Evolutionary conservation across 305 asterid genomes (phyloP), one percentile per base, ranked within the genome.

Genomic region (Nicotiana rustica): DNA sequence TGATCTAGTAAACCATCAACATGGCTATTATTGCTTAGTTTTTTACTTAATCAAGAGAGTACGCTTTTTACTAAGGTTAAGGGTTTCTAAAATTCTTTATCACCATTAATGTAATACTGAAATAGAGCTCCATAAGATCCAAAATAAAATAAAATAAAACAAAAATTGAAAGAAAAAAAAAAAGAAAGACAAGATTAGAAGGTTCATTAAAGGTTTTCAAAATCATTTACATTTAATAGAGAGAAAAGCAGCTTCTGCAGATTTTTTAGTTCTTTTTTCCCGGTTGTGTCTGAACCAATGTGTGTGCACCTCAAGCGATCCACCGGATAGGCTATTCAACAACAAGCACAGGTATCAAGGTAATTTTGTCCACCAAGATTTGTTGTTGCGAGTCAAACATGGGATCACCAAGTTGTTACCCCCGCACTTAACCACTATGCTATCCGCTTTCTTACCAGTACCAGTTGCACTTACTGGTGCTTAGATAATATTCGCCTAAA

Each of bases 181-280:
- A 35, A 35, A 35, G 1, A 35, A 2, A 18, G 31, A 3, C 13
- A 29, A 18, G 9, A 18, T 18, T 21, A 60, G 19, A n/a, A 60
- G 25, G 25, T 60, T 18, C 66, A 60, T 4, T 60, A 6, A 12
- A 60, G 5, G 29, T 60, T 18, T 4, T 60, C 38, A 60, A 25
- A 60, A 60, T 25, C 25, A 67, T 67, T 35, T 17, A 35, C 9
- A 25, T 15, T 67, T 49, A 67, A 67, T 33, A 33, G 25, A 49
- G 25, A 1, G 7, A 13, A 67, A 31, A 31, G 52, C 52, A 67
- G 29, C 49, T 67, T 67, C 21, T 1, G 75, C 52, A 67, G 52
- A 67, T 67, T 67, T 67, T 33, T 67, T 49, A 67, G 75, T 35
- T 67, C 56, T 47, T 67, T 35, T 15, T 67, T 17, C 14, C 52